Evolutionary conservation across 2,329 filamentous ascomycete species (phyloP).

Genomic region (Fusarium denticulatum): DNA sequence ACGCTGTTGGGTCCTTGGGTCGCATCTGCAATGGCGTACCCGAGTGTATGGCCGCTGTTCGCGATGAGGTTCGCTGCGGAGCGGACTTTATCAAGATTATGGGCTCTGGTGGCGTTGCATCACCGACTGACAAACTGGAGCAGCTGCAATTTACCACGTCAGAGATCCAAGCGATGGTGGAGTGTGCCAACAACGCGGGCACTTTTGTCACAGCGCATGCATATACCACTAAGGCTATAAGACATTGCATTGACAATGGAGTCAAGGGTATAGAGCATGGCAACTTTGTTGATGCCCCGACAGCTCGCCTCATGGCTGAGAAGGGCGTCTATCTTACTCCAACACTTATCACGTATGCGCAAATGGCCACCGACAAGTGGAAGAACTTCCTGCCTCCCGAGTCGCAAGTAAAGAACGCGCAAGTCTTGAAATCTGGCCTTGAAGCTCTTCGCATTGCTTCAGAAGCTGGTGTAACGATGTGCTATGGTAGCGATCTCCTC

Average conservation of each 20-base stretch:
- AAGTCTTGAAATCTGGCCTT: neutral
- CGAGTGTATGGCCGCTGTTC: neutral
- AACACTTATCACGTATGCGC: neutral
- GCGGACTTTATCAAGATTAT: slow-evolving; percentile 1
- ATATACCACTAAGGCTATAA: slow-evolving; percentile 56
- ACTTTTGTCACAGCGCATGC: neutral
- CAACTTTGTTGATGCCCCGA: neutral
- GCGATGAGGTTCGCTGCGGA: neutral
- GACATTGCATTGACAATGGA: slow-evolving; percentile 52
- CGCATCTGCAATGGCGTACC: slow-evolving; percentile 27
- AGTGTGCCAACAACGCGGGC: neutral
- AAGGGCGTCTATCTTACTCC: neutral
- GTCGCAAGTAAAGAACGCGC: neutral
- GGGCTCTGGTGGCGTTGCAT: neutral
- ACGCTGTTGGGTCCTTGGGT: slow-evolving; percentile 44
- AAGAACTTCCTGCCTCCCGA: neutral
- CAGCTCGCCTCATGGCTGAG: neutral
- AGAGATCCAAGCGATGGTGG: neutral
- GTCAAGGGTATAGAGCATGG: slow-evolving; percentile 1
- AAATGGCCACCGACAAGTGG: neutral
- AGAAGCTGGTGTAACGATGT: neutral
- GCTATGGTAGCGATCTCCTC: neutral
- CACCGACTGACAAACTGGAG: neutral
- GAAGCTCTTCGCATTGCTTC: neutral
- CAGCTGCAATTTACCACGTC: neutral